Conservation (phyloP, 1,284 basidiomycete species). For the Leccinum griseonigrum region DNA sequence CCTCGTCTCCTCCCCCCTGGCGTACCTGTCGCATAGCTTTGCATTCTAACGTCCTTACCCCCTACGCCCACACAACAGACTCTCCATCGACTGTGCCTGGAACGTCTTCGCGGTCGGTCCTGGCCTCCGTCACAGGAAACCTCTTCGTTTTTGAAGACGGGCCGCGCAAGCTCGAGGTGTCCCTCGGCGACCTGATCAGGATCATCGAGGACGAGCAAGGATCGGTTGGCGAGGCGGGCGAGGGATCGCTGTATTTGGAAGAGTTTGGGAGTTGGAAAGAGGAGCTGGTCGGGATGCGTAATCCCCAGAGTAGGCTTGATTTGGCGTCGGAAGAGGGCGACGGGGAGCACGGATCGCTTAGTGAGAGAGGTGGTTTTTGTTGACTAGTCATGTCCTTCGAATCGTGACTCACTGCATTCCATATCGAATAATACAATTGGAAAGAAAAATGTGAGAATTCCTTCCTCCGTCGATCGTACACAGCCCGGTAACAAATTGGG, state of each 20-base stretch:
- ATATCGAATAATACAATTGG: conserved; percentile 1
- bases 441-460: conserved; percentile 3
- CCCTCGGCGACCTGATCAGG: conserved; percentile 2
- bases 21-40: neutral
- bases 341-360: neutral
- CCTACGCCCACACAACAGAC: neutral
- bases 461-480: conserved; percentile 14
- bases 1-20: neutral
- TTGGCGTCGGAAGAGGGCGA: neutral
- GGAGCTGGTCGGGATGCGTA: neutral
- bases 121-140: conserved; percentile 2
- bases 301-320: neutral
- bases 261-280: conserved; percentile 6
- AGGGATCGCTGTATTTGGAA: neutral
- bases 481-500: conserved; percentile 1
- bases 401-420: neutral
- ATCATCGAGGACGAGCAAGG: conserved; percentile 4
- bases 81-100: neutral
- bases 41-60: neutral
- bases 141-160: conserved; percentile 4
- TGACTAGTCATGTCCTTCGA: neutral
- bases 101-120: neutral
- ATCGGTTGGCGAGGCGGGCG: neutral
- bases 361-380: neutral
- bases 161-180: conserved; percentile 2